Evolutionary conservation across 2,329 filamentous ascomycete genomes (phyloP).

Genomic region (Tolypocladium pustulatum): DNA sequence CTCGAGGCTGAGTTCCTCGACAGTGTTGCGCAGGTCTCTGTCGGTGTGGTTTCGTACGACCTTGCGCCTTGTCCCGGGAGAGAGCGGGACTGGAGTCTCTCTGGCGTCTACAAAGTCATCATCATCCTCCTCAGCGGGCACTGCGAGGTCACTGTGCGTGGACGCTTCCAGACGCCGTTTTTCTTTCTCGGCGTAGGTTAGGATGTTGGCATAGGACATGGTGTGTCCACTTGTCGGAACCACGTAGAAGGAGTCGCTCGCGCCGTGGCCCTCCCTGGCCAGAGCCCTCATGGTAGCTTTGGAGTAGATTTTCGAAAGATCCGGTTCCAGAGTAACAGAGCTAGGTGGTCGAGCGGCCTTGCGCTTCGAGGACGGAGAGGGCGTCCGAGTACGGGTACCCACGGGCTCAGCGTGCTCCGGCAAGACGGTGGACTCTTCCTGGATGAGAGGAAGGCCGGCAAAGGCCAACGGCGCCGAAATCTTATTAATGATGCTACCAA

Average conservation of each 20-base stretch:
- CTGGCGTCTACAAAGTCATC: conserved; percentile 86
- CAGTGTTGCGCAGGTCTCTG: conserved; percentile 49
- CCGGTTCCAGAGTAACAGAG: conserved; percentile 44
- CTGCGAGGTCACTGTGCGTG: conserved; percentile 38
- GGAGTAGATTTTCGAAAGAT: conserved; percentile 76
- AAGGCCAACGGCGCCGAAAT: conserved; percentile 88
- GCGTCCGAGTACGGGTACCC: conserved; percentile 23
- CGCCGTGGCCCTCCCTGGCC: conserved; percentile 53
- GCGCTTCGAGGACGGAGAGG: conserved; percentile 25
- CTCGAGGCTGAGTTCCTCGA: conserved; percentile 82
- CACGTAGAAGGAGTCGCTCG: conserved; percentile 80
- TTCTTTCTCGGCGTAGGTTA: conserved; percentile 59
- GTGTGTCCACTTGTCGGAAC: conserved; percentile 88
- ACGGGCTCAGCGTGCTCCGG: conserved; percentile 13
- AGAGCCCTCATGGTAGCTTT: conserved; percentile 74
- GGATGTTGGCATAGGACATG: conserved; percentile 84
- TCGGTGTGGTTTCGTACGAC: conserved; percentile 29
- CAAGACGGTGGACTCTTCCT: conserved; percentile 30
- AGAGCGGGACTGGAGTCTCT: conserved; percentile 46
- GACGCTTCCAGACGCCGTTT: conserved; percentile 48
- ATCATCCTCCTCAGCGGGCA: conserved; percentile 48
- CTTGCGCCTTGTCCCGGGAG: conserved; percentile 29
- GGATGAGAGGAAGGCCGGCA: conserved; percentile 72
- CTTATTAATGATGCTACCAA: conserved; percentile 78
- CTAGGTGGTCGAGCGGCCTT: conserved; percentile 13